Conservation (phyloP, 768 basidiomycete species). For the Suillus hirtellus region DNA sequence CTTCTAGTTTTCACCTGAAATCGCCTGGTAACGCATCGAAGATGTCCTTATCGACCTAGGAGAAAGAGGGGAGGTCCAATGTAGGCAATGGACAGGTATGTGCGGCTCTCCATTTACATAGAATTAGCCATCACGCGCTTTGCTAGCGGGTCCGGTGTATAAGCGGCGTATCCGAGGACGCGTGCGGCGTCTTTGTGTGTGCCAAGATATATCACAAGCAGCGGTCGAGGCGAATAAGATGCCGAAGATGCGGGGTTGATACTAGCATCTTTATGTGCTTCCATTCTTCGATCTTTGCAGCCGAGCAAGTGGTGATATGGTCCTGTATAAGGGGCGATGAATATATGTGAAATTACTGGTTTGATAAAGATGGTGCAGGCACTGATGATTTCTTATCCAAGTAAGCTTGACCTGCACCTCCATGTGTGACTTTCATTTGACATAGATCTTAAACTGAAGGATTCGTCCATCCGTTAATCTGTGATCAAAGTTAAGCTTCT, state of each 20-base stretch:
- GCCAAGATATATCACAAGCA: constrained; percentile 44
- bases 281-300: constrained; percentile 87
- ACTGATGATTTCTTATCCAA: constrained; percentile 75
- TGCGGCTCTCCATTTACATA: constrained; percentile 80
- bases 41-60: constrained; percentile 72
- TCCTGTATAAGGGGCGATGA: constrained; percentile 43
- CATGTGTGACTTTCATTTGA: constrained; percentile 76
- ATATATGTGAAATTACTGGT: constrained; percentile 1
- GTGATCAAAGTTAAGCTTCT: neutral
- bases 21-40: constrained; percentile 72
- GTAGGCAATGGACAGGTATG: constrained; percentile 55
- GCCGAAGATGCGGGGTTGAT: neutral
- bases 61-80: constrained; percentile 64
- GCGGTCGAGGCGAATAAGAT: constrained; percentile 22
- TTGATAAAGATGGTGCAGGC: constrained; percentile 43
- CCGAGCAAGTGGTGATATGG: constrained; percentile 91
- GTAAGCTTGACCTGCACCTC: constrained; percentile 72
- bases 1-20: constrained; percentile 66
- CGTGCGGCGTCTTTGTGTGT: constrained; percentile 44
- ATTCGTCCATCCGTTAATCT: constrained; percentile 91
- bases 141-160: constrained; percentile 69
- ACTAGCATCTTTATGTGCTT: constrained; percentile 75
- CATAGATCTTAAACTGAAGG: constrained; percentile 86
- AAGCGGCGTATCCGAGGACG: constrained; percentile 66
- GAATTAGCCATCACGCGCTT: constrained; percentile 78